Base-by-base conservation (phyloP, 106 monocot species). In the Agapanthus africanus region DNA sequence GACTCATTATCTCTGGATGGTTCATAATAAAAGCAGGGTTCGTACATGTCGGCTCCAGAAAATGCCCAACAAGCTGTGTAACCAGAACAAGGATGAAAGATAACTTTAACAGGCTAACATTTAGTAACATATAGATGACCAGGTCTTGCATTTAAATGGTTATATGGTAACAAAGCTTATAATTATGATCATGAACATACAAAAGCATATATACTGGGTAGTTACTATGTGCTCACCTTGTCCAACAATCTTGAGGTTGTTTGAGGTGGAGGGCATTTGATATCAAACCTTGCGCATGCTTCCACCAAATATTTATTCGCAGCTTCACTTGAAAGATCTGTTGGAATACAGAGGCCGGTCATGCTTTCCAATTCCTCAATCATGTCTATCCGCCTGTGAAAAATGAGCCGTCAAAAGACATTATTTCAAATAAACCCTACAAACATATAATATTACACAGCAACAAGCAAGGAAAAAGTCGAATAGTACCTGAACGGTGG, bases 1-100 rank as follows among this genome's bases (percentile, higher is more conserved):
- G 93, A 51, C 93, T 93, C 93, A 93, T 93, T 74, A 93, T 93
- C 72, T 81, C 88, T 30, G 92, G 92, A 72, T 93, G 88, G 32
- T 93, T 85, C 27, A 85, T 93, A 65, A 93, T 93, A 72, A 83
- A 93, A 30, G 88, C 79, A 18, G 93, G 88, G 63, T 93, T 88
- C 37, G 83, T 81, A 61, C 93, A 88, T 21, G 70, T 76, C 71
- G 81, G 88, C 77, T 93, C 93, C 50, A 93, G 73, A 78, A 93
- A 93, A 82, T 89, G 93, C 16, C 88, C 93, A 26, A 89, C 93
- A 66, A 93, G 78, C 93, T 93, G 79, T 51, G 23, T 68, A 4
- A 21, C 33, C 54, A 59, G 15, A 33, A 61, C 44, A 71, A 6
- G 1, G 67, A 42, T 10, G 66, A 23, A 62, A 65, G 16, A n/a